Conservation (phyloP, 2,329 filamentous ascomycete genomes). For the Arthrocladium fulminans region DNA sequence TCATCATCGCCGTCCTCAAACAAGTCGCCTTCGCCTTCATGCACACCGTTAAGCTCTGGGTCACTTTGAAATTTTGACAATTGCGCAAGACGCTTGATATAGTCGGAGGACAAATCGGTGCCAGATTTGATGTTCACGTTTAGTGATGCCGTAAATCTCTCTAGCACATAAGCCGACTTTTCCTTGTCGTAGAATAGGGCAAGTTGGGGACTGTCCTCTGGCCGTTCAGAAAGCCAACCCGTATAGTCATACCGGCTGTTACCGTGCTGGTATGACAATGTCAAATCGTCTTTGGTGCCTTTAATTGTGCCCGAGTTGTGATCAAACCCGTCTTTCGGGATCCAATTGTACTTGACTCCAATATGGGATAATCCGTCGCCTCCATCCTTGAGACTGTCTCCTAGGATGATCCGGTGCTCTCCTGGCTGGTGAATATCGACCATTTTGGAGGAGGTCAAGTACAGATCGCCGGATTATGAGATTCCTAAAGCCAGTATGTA, state of each 20-base stretch:
- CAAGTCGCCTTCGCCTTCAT: slow-evolving; percentile 21
- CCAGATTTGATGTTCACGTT: slow-evolving; percentile 74
- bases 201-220: slow-evolving; percentile 26
- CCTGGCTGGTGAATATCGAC: slow-evolving; percentile 24
- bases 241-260: slow-evolving; percentile 10
- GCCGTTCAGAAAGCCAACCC: slow-evolving; percentile 12
- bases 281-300: slow-evolving; percentile 12
- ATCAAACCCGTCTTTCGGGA: slow-evolving; percentile 30
- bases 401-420: slow-evolving; percentile 39
- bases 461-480: not conserved
- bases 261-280: slow-evolving; percentile 11
- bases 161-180: slow-evolving; percentile 69
- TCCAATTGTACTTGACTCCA: slow-evolving; percentile 40
- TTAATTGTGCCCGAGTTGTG: slow-evolving; percentile 14
- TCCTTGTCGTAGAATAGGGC: slow-evolving; percentile 66
- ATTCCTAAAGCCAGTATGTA: not conserved
- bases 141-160: slow-evolving; percentile 71
- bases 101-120: slow-evolving; percentile 35
- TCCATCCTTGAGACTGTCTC: slow-evolving; percentile 32
- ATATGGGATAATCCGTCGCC: slow-evolving; percentile 26
- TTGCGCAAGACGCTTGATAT: slow-evolving; percentile 16
- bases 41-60: slow-evolving; percentile 29
- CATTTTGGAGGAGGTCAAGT: not conserved
- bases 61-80: slow-evolving; percentile 15
- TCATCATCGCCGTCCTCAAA: slow-evolving; percentile 31